phyloP scores from a whole-genome alignment of 306 rosid species.

The Acacia acuminata region DNA sequence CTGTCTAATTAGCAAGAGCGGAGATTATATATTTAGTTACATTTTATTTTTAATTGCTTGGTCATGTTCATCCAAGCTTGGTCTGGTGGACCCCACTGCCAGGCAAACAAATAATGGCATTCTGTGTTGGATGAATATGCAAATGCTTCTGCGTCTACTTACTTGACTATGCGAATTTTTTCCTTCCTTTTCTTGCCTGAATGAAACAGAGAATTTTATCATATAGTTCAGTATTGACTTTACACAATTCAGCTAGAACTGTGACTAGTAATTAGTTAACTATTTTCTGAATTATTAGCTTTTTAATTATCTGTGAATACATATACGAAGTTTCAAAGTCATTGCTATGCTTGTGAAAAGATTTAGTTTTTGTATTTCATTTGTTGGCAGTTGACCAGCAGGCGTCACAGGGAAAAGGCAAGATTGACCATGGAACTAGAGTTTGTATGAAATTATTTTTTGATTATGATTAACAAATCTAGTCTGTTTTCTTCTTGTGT shows the following conservation, averaged over 20 bases:
- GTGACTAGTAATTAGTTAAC: no score
- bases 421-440: not conserved
- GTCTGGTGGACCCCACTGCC: not conserved
- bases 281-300: not conserved
- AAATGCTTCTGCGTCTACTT: not conserved
- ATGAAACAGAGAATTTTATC: not conserved
- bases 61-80: not conserved
- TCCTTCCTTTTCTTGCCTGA: not conserved
- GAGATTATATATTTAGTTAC: not conserved
- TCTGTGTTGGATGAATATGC: not conserved
- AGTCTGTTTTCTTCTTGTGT: constrained; percentile 28
- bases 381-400: not conserved
- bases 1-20: not conserved
- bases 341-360: not conserved
- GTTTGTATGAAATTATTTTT: not conserved
- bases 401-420: not conserved
- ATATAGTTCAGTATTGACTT: not conserved
- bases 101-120: not conserved
- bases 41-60: not conserved
- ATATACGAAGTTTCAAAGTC: not conserved
- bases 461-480: constrained; percentile 20
- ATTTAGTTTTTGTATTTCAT: not conserved
- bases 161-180: no score
- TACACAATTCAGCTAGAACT: not conserved
- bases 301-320: not conserved